Conservation (phyloP, 2,329 filamentous ascomycete genomes). For the Fusarium subtropicale region DNA sequence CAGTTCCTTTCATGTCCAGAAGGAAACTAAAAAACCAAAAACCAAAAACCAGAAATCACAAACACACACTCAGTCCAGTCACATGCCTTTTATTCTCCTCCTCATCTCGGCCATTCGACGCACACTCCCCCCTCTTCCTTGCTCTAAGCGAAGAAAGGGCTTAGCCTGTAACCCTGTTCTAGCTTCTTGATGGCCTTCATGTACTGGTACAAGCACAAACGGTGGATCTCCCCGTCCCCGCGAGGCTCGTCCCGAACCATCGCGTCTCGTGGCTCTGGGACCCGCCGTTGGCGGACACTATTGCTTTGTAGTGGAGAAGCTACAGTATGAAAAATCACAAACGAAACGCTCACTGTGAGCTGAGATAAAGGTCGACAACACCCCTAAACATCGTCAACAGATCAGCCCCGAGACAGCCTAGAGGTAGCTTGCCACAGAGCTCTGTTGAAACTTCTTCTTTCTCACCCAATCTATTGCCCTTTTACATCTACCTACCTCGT, state of each 20-base stretch:
- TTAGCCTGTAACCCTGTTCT: neutral
- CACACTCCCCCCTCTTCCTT: constrained; percentile 35
- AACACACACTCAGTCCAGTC: constrained; percentile 29
- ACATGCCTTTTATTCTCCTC: constrained; percentile 31
- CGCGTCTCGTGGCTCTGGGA: constrained; percentile 20
- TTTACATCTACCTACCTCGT: constrained; percentile 7
- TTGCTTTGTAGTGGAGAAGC: constrained; percentile 23
- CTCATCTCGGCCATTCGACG: constrained; percentile 18
- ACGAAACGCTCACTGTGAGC: neutral
- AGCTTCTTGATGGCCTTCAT: constrained; percentile 14
- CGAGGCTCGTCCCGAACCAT: constrained; percentile 40
- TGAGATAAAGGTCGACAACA: neutral
- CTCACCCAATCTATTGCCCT: constrained; percentile 13
- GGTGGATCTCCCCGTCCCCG: constrained; percentile 24
- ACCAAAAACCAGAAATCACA: constrained; percentile 10
- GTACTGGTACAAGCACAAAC: constrained; percentile 29
- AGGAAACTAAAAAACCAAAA: neutral
- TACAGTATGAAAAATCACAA: constrained; percentile 21
- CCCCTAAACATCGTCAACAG: neutral
- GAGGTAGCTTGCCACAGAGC: neutral
- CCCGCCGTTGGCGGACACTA: constrained; percentile 29
- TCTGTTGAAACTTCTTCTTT: neutral
- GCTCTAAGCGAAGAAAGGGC: constrained; percentile 15
- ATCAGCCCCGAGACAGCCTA: neutral
- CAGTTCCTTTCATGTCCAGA: neutral